Percentiles rank a stretch among this genome's conserved stretches.
Evolutionary conservation across 2,329 filamentous ascomycete genomes (phyloP).

Genomic region (Fusarium chlamydosporum): DNA sequence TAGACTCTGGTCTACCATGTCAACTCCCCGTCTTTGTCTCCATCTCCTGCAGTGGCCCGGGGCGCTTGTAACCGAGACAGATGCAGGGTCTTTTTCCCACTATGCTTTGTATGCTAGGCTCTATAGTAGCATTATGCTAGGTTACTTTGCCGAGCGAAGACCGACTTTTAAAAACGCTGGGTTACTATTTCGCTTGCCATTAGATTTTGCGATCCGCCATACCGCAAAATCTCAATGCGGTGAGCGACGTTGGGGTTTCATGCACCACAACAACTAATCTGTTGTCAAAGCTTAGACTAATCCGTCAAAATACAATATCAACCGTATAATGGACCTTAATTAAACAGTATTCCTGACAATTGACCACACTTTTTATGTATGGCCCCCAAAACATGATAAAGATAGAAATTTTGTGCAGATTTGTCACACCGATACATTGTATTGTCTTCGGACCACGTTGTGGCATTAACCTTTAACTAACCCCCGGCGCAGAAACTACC

Average conservation of each 20-base stretch:
- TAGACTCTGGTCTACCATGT: not conserved
- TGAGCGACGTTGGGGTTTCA: not conserved
- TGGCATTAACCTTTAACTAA: slow-evolving; percentile 13
- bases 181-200: not conserved
- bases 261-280: not conserved
- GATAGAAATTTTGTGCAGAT: too few species aligned
- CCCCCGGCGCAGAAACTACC: slow-evolving; percentile 11
- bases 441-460: not conserved
- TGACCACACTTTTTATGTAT: not conserved
- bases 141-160: not conserved
- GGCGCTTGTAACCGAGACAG: slow-evolving; percentile 24
- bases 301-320: not conserved
- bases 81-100: slow-evolving; percentile 18
- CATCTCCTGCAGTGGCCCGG: slow-evolving; percentile 11
- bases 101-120: not conserved
- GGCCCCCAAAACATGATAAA: not conserved
- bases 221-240: not conserved
- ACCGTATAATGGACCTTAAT: not conserved
- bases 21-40: slow-evolving; percentile 1
- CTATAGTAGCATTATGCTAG: not conserved
- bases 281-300: not conserved
- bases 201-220: not conserved
- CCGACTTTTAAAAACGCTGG: not conserved
- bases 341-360: not conserved
- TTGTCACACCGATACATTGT: not conserved